Conservation (phyloP, 1,284 basidiomycete species). For the Ganoderma multipileum region DNA sequence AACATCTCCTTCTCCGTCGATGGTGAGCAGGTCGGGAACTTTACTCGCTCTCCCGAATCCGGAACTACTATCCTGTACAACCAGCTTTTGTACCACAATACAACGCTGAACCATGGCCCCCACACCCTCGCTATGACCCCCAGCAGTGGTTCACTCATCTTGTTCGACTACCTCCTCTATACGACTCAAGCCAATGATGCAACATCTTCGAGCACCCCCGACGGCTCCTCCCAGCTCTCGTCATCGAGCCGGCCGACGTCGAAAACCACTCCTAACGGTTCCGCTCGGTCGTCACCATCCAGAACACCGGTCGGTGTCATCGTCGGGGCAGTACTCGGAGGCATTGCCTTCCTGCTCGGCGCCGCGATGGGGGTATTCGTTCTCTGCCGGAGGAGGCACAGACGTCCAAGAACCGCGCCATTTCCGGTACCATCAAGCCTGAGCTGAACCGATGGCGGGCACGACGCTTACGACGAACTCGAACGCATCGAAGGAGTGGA, state of each 20-base stretch:
- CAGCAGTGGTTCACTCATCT: constrained; percentile 17
- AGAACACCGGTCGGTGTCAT: neutral
- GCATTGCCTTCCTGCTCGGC: neutral
- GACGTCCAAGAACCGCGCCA: neutral
- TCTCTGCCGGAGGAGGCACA: neutral
- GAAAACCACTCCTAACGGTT: neutral
- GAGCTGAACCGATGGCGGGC: too few species aligned
- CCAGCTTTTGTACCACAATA: too few species aligned
- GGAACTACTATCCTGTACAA: too few species aligned
- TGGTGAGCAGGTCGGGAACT: too few species aligned
- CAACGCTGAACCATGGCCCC: too few species aligned
- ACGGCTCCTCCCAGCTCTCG: too few species aligned
- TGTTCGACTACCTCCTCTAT: constrained; percentile 34
- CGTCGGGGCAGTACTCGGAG: neutral
- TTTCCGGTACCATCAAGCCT: too few species aligned
- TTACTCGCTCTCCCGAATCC: too few species aligned
- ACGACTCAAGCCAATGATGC: neutral
- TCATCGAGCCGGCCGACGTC: neutral
- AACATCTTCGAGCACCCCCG: neutral
- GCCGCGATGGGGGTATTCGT: neutral
- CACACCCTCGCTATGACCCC: too few species aligned
- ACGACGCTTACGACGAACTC: too few species aligned
- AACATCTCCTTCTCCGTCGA: too few species aligned
- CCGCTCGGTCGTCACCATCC: neutral
- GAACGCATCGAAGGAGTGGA: too few species aligned